Evolutionary conservation across 2,329 filamentous ascomycete species (phyloP).

Genomic region (Aspergillus ustus): DNA sequence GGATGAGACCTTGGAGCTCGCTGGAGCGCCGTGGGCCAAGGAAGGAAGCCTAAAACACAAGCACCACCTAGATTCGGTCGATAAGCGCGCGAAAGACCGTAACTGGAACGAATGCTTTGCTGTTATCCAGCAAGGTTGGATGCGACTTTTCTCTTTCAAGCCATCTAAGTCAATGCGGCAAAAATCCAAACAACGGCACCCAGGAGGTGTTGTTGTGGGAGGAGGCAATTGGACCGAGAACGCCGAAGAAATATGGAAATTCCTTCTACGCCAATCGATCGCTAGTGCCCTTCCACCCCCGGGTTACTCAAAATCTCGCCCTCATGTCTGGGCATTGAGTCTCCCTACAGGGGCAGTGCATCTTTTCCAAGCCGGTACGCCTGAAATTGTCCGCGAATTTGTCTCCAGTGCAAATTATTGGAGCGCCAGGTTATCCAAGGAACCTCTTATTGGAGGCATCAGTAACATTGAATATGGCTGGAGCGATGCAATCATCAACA

Average conservation of each 20-base stretch:
- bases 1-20: constrained; percentile 88
- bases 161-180: constrained; percentile 72
- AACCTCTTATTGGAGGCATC: constrained; percentile 88
- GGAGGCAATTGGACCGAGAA: constrained; percentile 99
- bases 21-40: constrained; percentile 97
- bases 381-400: constrained; percentile 93
- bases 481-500: constrained; percentile 81
- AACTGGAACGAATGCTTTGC: constrained; percentile 96
- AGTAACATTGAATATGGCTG: constrained; percentile 98
- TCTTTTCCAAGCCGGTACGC: constrained; percentile 95
- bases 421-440: constrained; percentile 91
- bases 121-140: constrained; percentile 90
- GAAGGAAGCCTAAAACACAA: constrained; percentile 96
- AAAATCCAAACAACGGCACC: constrained; percentile 62
- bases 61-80: constrained; percentile 87
- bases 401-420: constrained; percentile 96
- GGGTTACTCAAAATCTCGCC: constrained; percentile 87
- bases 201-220: constrained; percentile 74
- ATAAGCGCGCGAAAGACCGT: constrained; percentile 90
- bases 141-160: constrained; percentile 92
- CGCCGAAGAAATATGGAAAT: constrained; percentile 84
- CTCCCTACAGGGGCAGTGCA: constrained; percentile 92
- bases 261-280: constrained; percentile 86
- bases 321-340: constrained; percentile 92
- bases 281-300: constrained; percentile 87